Evolutionary conservation across 164 flowering plant genomes (phyloP).

Genomic region (Magnolia officinalis): DNA sequence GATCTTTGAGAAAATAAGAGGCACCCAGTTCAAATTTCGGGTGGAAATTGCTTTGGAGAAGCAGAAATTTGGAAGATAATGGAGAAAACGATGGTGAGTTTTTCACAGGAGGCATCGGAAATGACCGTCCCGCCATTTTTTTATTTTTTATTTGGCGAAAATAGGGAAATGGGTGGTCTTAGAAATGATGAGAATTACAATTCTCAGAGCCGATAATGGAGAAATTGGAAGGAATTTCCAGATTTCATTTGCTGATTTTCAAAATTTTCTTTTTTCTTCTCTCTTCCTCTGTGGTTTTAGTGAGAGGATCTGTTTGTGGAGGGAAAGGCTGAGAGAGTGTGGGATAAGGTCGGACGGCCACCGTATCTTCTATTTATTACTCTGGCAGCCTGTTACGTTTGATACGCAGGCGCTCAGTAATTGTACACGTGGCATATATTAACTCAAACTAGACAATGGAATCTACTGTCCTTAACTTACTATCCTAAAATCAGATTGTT

Average conservation of each 20-base stretch:
- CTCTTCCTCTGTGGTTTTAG: background rate
- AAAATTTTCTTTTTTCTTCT: background rate
- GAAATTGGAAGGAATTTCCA: background rate
- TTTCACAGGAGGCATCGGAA: constrained; percentile 8
- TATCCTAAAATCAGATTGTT: too few relatives aligned
- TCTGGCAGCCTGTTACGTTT: background rate
- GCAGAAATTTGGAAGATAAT: constrained; percentile 14
- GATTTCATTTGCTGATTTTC: background rate
- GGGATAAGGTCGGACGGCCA: background rate
- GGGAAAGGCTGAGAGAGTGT: background rate
- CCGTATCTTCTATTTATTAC: background rate
- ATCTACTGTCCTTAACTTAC: too few relatives aligned
- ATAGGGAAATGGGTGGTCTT: background rate
- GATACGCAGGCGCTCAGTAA: background rate
- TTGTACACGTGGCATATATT: too few relatives aligned
- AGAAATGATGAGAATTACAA: background rate
- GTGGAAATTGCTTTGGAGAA: constrained; percentile 8
- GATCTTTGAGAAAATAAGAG: constrained; percentile 10
- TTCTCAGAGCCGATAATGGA: background rate
- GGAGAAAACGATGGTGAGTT: constrained; percentile 12
- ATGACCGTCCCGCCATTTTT: constrained; percentile 24
- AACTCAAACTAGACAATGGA: too few relatives aligned
- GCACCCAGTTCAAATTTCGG: constrained; percentile 17
- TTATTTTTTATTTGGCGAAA: background rate
- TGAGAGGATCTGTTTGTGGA: background rate